Conservation (phyloP, 768 basidiomycete genomes). For the Antrodiella citrinella region DNA sequence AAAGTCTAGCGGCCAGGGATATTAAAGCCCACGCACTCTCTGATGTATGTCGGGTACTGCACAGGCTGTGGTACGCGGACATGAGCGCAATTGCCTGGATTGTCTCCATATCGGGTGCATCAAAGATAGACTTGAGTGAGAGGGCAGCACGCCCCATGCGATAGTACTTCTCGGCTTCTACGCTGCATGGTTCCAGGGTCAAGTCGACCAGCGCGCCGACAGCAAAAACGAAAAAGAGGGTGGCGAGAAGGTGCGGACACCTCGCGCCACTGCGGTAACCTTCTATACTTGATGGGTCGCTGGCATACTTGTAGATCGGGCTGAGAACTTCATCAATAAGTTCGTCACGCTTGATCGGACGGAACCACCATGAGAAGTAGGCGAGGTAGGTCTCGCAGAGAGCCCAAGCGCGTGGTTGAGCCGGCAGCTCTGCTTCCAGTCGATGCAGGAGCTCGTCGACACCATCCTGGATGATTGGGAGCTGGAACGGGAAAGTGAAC, state of each 20-base stretch:
- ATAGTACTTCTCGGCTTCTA: conserved; percentile 39
- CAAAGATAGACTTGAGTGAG: conserved; percentile 30
- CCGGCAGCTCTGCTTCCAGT: conserved; percentile 30
- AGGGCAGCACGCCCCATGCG: conserved; percentile 35
- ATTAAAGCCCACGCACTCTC: conserved; percentile 29
- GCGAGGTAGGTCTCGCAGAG: conserved; percentile 66
- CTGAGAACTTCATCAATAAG: conserved; percentile 59
- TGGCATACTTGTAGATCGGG: conserved; percentile 45
- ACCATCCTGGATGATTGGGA: conserved; percentile 14
- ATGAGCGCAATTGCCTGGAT: conserved; percentile 27
- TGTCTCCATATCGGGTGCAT: conserved; percentile 31
- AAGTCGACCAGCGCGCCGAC: conserved; percentile 24
- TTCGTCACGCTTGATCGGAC: conserved; percentile 59
- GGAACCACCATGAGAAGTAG: conserved; percentile 51
- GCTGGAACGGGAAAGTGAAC: conserved; percentile 23
- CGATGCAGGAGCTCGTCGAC: conserved; percentile 16
- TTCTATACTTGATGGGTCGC: conserved; percentile 9
- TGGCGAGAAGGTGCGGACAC: conserved; percentile 25
- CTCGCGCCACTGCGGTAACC: conserved; percentile 13
- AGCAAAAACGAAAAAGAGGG: conserved; percentile 24
- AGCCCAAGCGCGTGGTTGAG: conserved; percentile 43
- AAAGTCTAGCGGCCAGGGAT: conserved; percentile 48
- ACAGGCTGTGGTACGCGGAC: conserved; percentile 32
- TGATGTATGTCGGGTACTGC: conserved; percentile 21
- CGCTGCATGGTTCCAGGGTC: conserved; percentile 22